A percentile compares a stretch with the other conserved stretches of the same genome.
These are phyloP conservation scores for Leishmania aethiopica DNA, from an alignment of 208 protist species.

Conservation along the genomic window DNA sequence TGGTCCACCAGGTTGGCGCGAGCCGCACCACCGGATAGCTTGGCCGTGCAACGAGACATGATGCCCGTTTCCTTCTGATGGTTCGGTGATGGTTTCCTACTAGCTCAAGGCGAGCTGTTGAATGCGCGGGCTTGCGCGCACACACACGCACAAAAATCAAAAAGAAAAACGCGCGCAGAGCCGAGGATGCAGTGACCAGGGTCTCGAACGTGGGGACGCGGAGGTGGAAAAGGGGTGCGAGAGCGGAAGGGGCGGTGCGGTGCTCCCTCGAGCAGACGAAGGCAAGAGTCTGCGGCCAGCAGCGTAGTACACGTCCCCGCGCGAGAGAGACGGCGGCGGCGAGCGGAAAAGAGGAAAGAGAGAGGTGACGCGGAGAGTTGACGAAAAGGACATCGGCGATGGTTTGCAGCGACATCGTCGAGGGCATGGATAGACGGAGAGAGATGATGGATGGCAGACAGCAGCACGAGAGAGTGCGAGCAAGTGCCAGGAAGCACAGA, in stretches of 20 bases:
- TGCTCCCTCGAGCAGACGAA: background rate
- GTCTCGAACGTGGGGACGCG: background rate
- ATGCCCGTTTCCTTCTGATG: background rate
- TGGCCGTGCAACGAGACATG: slow-evolving; percentile 63
- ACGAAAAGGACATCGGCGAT: background rate
- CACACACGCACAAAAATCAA: background rate
- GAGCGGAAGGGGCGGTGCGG: background rate
- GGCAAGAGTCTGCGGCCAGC: background rate
- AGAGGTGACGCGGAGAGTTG: background rate
- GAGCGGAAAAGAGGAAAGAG: background rate
- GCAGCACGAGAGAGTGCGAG: background rate
- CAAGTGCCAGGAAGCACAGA: background rate
- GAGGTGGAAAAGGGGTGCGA: background rate
- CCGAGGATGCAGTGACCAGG: background rate
- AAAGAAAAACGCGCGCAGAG: background rate
- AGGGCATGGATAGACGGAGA: background rate
- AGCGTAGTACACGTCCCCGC: background rate
- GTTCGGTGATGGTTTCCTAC: background rate
- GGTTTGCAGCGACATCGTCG: background rate
- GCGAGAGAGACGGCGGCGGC: background rate
- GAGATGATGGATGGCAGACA: background rate
- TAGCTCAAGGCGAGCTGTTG: background rate
- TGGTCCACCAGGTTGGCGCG: slow-evolving; percentile 75
- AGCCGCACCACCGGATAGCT: slow-evolving; percentile 64
- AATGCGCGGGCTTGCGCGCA: background rate